Percentiles rank a stretch among this genome's conserved stretches.
Conservation (phyloP, 1,284 basidiomycete species). For the Ceratobasidium papillatum region DNA sequence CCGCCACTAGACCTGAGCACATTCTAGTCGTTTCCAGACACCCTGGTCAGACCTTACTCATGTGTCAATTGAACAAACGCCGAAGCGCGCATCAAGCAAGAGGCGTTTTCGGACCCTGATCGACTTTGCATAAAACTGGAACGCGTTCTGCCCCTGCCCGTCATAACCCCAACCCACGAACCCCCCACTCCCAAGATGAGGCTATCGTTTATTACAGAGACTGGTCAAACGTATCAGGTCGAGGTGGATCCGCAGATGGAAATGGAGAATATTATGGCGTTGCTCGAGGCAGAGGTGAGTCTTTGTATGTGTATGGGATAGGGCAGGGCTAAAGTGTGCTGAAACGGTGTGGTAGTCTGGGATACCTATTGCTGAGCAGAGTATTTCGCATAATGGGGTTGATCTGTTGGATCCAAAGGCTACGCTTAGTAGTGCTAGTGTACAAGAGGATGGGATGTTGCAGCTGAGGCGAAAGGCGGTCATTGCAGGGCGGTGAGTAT, state of each 20-base stretch:
- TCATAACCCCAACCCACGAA: constrained; percentile 7
- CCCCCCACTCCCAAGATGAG: constrained; percentile 62
- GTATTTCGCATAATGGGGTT: constrained; percentile 68
- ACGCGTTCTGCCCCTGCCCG: background rate
- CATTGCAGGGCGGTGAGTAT: constrained; percentile 67
- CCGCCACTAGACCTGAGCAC: too few species aligned
- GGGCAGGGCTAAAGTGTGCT: background rate
- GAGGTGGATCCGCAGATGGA: constrained; percentile 90
- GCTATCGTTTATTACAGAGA: constrained; percentile 81
- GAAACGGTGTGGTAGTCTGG: constrained; percentile 49
- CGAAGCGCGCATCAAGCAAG: constrained; percentile 1
- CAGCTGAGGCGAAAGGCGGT: constrained; percentile 69
- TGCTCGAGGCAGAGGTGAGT: constrained; percentile 87
- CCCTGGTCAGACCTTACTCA: too few species aligned
- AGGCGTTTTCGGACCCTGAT: constrained; percentile 35
- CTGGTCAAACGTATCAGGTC: constrained; percentile 76
- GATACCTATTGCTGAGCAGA: constrained; percentile 73
- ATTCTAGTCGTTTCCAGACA: constrained; percentile 13
- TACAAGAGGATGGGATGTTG: constrained; percentile 71
- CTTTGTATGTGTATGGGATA: background rate
- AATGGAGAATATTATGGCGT: constrained; percentile 86
- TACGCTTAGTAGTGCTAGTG: constrained; percentile 71
- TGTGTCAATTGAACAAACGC: too few species aligned
- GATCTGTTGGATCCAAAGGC: constrained; percentile 70
- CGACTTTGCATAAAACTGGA: constrained; percentile 26